A percentile compares a stretch with the other conserved stretches of the same genome.
Conservation (phyloP, 1,284 basidiomycete genomes). For the Mixia osmundae region DNA sequence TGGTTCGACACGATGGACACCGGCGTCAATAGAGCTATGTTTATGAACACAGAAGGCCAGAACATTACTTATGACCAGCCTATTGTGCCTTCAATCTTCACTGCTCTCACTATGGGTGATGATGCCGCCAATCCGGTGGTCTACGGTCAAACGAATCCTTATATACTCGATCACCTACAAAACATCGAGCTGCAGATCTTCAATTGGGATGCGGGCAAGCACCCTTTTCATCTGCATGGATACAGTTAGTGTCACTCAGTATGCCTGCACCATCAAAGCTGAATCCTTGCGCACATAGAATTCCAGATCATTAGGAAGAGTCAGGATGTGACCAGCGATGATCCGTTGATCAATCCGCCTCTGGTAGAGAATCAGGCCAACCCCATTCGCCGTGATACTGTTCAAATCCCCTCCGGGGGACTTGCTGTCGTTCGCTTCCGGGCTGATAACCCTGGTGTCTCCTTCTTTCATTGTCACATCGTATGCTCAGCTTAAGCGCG, state of each 20-base stretch:
- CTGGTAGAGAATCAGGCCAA: conserved; percentile 48
- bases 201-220: conserved; percentile 34
- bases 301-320: conserved; percentile 28
- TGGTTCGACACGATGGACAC: conserved; percentile 41
- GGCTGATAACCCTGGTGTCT: conserved; percentile 61
- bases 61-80: conserved; percentile 28
- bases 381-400: conserved; percentile 53
- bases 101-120: conserved; percentile 44
- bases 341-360: conserved; percentile 57
- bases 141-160: conserved; percentile 47
- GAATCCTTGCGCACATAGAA: conserved; percentile 38
- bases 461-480: conserved; percentile 22
- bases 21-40: conserved; percentile 50
- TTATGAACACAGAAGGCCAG: conserved; percentile 48
- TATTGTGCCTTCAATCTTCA: conserved; percentile 46
- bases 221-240: conserved; percentile 28
- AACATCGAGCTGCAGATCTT: conserved; percentile 57
- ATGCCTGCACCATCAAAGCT: conserved; percentile 23
- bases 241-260: conserved; percentile 30
- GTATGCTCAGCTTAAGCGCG: too few relatives aligned
- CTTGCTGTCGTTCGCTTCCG: conserved; percentile 38
- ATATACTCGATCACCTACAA: conserved; percentile 46
- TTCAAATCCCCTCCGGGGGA: conserved; percentile 36
- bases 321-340: conserved; percentile 44
- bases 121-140: conserved; percentile 43